A percentile compares a stretch with the other conserved stretches of the same genome.
Conservation (phyloP, 2,329 filamentous ascomycete genomes). For the Botrytis aclada region DNA sequence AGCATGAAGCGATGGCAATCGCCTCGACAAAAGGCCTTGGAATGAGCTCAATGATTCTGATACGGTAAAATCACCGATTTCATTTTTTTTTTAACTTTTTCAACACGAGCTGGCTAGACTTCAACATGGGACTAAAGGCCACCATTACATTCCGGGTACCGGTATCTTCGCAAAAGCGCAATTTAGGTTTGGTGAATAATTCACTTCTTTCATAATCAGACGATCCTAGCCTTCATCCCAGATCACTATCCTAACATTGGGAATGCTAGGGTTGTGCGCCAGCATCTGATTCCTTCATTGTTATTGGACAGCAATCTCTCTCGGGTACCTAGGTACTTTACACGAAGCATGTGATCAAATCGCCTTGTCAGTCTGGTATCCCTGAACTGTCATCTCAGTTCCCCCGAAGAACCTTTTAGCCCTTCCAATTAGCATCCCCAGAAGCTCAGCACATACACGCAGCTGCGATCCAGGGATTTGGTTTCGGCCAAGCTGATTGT, state of each 20-base stretch:
- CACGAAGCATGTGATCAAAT: background rate
- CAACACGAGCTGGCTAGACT: background rate
- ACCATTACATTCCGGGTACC: background rate
- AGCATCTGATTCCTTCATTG: background rate
- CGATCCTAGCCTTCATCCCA: background rate
- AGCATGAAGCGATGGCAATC: background rate
- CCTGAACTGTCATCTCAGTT: background rate
- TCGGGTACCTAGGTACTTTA: background rate
- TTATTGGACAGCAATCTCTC: background rate
- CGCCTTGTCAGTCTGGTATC: background rate
- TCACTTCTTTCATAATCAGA: background rate
- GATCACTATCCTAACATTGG: background rate
- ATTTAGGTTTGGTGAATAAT: background rate
- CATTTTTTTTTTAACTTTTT: background rate
- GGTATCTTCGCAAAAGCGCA: background rate
- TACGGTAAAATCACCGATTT: background rate
- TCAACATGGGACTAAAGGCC: background rate
- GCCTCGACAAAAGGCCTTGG: background rate
- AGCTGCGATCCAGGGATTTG: background rate
- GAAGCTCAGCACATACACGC: background rate
- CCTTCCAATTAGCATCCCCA: background rate
- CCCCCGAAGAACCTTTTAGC: background rate
- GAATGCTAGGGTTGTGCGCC: background rate
- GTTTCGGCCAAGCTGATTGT: background rate
- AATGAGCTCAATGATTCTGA: background rate